Evolutionary conservation across 371 early-diverging fungal genomes (phyloP), one percentile per base, ranked within the genome.

Genomic region (Mortierella sp.): DNA sequence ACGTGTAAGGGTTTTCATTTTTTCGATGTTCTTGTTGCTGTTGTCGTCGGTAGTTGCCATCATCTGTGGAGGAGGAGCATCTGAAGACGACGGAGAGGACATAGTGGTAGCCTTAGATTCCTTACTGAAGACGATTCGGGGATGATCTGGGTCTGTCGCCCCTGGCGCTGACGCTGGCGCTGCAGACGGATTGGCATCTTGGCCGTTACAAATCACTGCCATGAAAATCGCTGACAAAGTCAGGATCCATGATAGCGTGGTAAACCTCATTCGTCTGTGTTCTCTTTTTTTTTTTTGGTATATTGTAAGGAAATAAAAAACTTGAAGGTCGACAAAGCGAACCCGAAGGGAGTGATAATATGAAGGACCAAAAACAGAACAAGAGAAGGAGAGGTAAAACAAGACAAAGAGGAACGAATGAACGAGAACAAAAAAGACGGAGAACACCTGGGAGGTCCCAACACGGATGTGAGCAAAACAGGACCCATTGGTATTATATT

Each of bases 241-340:
- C 21, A 69, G 43, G 31, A 56, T 24, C 41, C 61, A 4, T 12
- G 71, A 57, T 43, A 59, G 39, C n/a, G 39, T 59, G 32, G 56
- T 49, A 34, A 64, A 64, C 50, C 53, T 46, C 70, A 70, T 42
- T 44, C 21, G 23, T 44, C 44, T 44, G 2, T 44, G 19, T 52
- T 42, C 39, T 52, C 31, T 24, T 7, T 30, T 14, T 2, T 32
- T 15, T 19, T 14, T 28, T 43, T 51, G n/a, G 26, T 43, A 21
- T 6, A 37, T 15, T 9, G 43, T 3, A 24, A 9, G 54, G 30
- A 21, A 31, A n/a, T n/a, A n/a, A n/a, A n/a, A n/a, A n/a, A n/a
- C n/a, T 50, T 15, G 51, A 27, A 23, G 32, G 34, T 15, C 6
- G 21, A 28, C 26, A 26, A 26, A n/a, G n/a, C n/a, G n/a, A 6